phyloP scores from a whole-genome alignment of 805 yeast species.

The Kodamaea kakaduensis region DNA sequence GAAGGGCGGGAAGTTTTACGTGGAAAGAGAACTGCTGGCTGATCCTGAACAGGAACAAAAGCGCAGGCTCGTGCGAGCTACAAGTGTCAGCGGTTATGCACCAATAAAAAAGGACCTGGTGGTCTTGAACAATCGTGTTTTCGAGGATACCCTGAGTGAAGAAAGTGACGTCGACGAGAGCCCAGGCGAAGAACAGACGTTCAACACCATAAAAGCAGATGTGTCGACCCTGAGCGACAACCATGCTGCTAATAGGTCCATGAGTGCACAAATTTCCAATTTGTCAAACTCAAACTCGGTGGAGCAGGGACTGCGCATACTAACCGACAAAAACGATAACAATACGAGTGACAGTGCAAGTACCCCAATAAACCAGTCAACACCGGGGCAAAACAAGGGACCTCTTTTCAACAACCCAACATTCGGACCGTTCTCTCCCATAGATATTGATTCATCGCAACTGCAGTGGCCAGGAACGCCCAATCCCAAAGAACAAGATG shows the following conservation, averaged over 20 bases:
- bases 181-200: not conserved
- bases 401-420: not conserved
- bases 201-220: too few relatives aligned
- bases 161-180: slow-evolving; percentile 39
- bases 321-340: too few relatives aligned
- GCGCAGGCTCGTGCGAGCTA: slow-evolving; percentile 26
- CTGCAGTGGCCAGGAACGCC: slow-evolving; percentile 5
- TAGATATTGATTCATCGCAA: slow-evolving; percentile 1
- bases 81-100: slow-evolving; percentile 27
- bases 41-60: slow-evolving; percentile 19
- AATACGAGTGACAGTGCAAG: not conserved
- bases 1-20: slow-evolving; percentile 86
- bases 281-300: too few relatives aligned
- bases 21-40: slow-evolving; percentile 32
- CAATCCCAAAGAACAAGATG: not conserved
- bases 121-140: slow-evolving; percentile 4
- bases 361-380: not conserved
- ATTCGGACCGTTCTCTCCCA: slow-evolving; percentile 1
- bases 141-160: slow-evolving; percentile 14
- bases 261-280: too few relatives aligned
- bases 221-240: too few relatives aligned
- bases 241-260: too few relatives aligned
- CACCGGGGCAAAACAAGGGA: not conserved
- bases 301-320: too few relatives aligned
- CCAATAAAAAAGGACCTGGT: slow-evolving; percentile 7